Base-by-base conservation (phyloP, 495 filamentous ascomycete genomes). In the Bathelium albidoporum region DNA sequence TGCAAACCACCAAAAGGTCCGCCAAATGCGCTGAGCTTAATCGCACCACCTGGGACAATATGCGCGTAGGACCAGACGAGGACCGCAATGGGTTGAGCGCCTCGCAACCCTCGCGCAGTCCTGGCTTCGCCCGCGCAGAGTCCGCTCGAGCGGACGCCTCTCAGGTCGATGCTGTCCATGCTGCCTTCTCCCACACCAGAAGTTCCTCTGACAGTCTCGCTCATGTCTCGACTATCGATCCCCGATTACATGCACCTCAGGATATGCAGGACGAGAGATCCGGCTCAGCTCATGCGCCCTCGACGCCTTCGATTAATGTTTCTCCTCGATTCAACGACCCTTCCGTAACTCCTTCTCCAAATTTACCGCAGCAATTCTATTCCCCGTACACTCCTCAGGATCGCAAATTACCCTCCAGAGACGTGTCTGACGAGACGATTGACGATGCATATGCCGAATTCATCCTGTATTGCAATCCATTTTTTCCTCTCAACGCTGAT, bases 391-490 rank as follows among this genome's bases (percentile, higher is more conserved):
- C 64, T 28, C 72, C 71, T 0, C 60, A 28, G 45, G 73, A 80
- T 62, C 74, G 78, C 43, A 58, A 73, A 31, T 75, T 96, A 39
- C 94, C 94, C 24, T 80, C 87, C 24, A 82, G 80, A 34, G 81
- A 85, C 53, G 84, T 96, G 12, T 87, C 83, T 3, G 83, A 86
- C 68, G 82, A 83, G 11, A 87, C 84, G 2, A 85, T 98, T 64
- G 91, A 95, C 66, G 87, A 95, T 72, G 86, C 91, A 31, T 98
- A 93, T 73, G 87, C 91, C 63, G 71, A 79, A 66, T 98, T 97
- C 70, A 88, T 98, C 65, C 79, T 98, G 52, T 91, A 95, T 77
- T 97, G 94, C 67, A 78, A 78, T 63, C 75, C 75, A 18, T 66
- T 63, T 20, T 75, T 78, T 49, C 39, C 73, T 1, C 65, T 72